Percentiles rank a stretch among this genome's conserved stretches.
These are phyloP conservation scores for Dissophora ornata DNA, from an alignment of 192 early-diverging fungal species.

Conservation along the genomic window DNA sequence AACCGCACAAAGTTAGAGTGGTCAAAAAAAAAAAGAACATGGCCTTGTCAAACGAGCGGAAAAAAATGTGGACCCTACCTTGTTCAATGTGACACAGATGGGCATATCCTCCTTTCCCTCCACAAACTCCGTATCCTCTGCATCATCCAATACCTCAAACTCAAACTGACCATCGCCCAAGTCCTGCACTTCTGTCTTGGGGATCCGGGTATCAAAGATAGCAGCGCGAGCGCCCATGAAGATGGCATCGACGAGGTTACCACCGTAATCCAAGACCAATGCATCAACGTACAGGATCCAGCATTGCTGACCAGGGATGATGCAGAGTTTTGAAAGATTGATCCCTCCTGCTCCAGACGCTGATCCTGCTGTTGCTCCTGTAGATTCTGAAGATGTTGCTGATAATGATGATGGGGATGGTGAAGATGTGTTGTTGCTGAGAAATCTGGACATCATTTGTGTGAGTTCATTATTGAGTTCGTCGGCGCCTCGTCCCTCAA, in stretches of 20 bases:
- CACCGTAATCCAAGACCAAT: slow-evolving; percentile 90
- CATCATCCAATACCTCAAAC: slow-evolving; percentile 93
- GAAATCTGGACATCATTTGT: slow-evolving; percentile 81
- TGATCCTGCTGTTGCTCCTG: slow-evolving; percentile 17
- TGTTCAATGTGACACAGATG: slow-evolving; percentile 84
- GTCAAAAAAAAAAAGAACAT: background rate
- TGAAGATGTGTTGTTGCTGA: slow-evolving; percentile 62
- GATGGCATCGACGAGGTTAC: slow-evolving; percentile 87
- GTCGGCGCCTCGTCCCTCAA: slow-evolving; percentile 82
- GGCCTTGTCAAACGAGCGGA: background rate
- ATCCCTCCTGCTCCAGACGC: slow-evolving; percentile 77
- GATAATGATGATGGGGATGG: slow-evolving; percentile 18
- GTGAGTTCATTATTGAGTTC: slow-evolving; percentile 88
- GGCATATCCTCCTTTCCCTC: slow-evolving; percentile 85
- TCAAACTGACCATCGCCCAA: slow-evolving; percentile 84
- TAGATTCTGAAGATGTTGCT: background rate
- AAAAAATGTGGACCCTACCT: too few species aligned
- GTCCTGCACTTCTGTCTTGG: slow-evolving; percentile 85
- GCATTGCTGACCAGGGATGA: slow-evolving; percentile 89
- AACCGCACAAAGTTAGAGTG: too few species aligned
- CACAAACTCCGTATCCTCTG: slow-evolving; percentile 84
- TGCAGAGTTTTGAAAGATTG: slow-evolving; percentile 86
- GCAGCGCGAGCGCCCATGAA: slow-evolving; percentile 90
- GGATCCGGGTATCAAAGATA: slow-evolving; percentile 87
- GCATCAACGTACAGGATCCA: slow-evolving; percentile 95